Evolutionary conservation across 495 filamentous ascomycete genomes (phyloP).

Genomic region (Lophiotrema nucula): DNA sequence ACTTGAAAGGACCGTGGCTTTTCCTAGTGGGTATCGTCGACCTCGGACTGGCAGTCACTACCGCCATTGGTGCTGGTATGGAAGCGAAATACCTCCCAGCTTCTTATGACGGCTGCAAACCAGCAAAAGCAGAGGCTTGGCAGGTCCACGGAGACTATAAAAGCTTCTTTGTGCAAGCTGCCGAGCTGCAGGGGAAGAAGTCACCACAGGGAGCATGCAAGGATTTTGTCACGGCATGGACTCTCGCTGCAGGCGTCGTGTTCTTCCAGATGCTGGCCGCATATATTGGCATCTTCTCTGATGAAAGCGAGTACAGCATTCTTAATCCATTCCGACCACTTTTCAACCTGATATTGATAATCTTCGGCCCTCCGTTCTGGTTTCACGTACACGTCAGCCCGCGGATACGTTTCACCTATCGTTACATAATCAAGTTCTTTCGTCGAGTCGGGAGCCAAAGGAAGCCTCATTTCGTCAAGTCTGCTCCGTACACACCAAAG

Average conservation of each 20-base stretch:
- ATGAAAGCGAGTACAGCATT: slow-evolving; percentile 25
- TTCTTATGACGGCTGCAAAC: not conserved
- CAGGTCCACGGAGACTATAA: slow-evolving; percentile 5
- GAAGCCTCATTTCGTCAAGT: slow-evolving; percentile 6
- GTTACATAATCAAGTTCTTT: slow-evolving; percentile 5
- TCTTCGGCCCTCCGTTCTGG: slow-evolving; percentile 2
- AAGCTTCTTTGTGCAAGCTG: slow-evolving; percentile 19
- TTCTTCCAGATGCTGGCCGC: slow-evolving; percentile 24
- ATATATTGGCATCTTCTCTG: slow-evolving; percentile 31
- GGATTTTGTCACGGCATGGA: slow-evolving; percentile 16
- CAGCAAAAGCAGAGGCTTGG: slow-evolving; percentile 11
- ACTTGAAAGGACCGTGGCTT: slow-evolving; percentile 8
- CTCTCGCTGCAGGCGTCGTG: slow-evolving; percentile 7
- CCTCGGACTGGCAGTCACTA: slow-evolving; percentile 7
- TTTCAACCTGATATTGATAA: slow-evolving; percentile 8
- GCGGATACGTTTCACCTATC: slow-evolving; percentile 7
- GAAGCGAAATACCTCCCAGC: slow-evolving; percentile 26
- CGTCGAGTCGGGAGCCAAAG: not conserved
- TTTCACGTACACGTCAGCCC: not conserved
- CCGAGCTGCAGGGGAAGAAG: not conserved
- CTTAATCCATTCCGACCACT: slow-evolving; percentile 28
- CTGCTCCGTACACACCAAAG: slow-evolving; percentile 11
- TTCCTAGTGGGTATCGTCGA: slow-evolving; percentile 22
- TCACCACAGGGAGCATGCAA: slow-evolving; percentile 2
- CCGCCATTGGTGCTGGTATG: slow-evolving; percentile 2